Base-by-base conservation (phyloP, 1,139 yeast genomes). In the Yamadazyma aaseri region DNA sequence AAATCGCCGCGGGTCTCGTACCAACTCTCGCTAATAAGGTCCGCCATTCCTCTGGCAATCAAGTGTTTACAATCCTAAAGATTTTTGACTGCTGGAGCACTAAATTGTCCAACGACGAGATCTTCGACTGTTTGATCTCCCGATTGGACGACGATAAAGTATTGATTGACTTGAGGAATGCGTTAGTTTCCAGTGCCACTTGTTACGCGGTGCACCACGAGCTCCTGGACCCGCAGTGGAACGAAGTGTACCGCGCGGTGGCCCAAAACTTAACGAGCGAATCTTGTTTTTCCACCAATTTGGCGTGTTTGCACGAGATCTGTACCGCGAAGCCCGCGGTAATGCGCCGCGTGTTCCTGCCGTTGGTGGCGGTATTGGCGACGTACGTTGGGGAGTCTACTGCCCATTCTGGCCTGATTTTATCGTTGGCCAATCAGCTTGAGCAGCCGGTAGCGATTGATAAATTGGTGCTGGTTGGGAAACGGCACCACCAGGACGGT, bases 81-180 rank as follows among this genome's bases (percentile, higher is more conserved):
- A 34, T 41, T n/a, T 36, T 16, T 38, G 64, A 36, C 49, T 59
- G 32, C 14, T 36, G 10, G 32, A 57, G n/a, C 50, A 51, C 33
- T 24, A 46, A 25, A 41, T 20, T 32, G 24, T 28, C 15, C 4
- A n/a, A n/a, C 3, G 14, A n/a, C 2, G 29, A 32, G 11, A 39
- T 46, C 6, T 42, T 45, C 18, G 31, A 32, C 5, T 15, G 41
- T 6, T 16, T 45, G n/a, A 27, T 39, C n/a, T 22, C 6, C n/a
- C 43, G 44, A 15, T 28, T 46, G 16, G 25, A 32, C 5, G 49
- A 46, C 30, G 2, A 38, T 0, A 44, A 44, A 21, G 18, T 45
- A 10, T 28, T 41, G 26, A 36, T 44, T n/a, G 50, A 46, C 9
- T 31, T 46, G 17, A 44, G 41, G 27, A 36, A 36, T n/a, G 47